Evolutionary conservation across 305 asterid species (phyloP).

Genomic region (Fraxinus dipetala): DNA sequence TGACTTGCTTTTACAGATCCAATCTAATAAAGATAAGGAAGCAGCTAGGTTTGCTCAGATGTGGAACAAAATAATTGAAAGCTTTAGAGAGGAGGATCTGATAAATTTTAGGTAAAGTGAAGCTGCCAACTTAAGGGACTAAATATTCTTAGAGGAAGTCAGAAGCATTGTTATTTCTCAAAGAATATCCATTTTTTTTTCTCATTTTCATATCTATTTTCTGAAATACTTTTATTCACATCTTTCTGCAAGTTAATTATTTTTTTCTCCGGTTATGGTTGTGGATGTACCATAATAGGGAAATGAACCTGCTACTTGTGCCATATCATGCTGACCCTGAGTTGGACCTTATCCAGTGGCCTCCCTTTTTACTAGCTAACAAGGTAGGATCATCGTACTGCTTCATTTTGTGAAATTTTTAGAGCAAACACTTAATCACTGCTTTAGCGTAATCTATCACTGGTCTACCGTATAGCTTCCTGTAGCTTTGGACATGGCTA

Average conservation of each 20-base stretch:
- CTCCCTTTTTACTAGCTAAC: constrained; percentile 98
- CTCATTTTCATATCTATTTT: not conserved
- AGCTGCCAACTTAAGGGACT: not conserved
- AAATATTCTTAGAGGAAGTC: not conserved
- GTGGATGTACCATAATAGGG: constrained; percentile 43
- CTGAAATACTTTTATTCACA: constrained; percentile 4
- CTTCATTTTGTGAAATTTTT: constrained; percentile 22
- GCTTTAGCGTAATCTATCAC: not conserved
- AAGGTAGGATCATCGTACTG: constrained; percentile 49
- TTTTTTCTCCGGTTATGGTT: not conserved
- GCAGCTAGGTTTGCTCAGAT: constrained; percentile 94
- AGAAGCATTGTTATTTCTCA: not conserved
- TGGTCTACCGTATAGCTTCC: constrained; percentile 62
- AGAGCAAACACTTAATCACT: constrained; percentile 3
- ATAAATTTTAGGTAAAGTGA: constrained; percentile 61
- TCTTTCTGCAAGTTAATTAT: not conserved
- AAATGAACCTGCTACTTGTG: constrained; percentile 83
- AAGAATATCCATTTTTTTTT: not conserved
- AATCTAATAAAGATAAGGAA: constrained; percentile 67
- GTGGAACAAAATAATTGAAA: constrained; percentile 95
- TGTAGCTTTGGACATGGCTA: constrained; percentile 96
- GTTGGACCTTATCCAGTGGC: constrained; percentile 95
- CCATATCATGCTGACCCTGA: constrained; percentile 94
- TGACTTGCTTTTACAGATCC: constrained; percentile 53
- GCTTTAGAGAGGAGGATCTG: constrained; percentile 96